phyloP scores from a whole-genome alignment of 257 asterid species.

The Salvia rosmarinus region DNA sequence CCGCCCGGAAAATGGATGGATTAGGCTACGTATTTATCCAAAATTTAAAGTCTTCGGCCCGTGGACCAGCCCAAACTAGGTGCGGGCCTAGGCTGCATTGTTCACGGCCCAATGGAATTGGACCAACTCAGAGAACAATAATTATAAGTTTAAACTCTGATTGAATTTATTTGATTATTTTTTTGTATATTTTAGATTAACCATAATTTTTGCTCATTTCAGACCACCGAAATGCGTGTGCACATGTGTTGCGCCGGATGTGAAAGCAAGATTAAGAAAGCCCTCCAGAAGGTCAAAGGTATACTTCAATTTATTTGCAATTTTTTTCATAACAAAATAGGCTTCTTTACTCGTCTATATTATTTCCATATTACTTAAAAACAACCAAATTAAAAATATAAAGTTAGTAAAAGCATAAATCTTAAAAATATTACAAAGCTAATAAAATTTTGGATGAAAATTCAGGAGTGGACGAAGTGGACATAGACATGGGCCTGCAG shows the following conservation, averaged over 20 bases:
- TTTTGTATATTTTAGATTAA: neutral
- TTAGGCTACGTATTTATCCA: no score
- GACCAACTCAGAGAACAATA: no score
- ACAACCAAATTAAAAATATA: neutral
- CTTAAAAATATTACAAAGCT: neutral
- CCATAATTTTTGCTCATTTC: neutral
- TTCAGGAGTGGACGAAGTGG: constrained; percentile 70
- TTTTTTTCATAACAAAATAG: no score
- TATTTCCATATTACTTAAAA: no score
- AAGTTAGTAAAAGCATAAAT: neutral
- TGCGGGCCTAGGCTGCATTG: no score
- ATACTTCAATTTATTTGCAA: constrained; percentile 19
- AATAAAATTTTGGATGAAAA: neutral
- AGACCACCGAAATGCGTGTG: constrained; percentile 76
- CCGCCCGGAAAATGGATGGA: no score
- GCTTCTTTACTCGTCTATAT: no score
- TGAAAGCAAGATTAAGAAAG: constrained; percentile 62
- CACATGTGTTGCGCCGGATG: constrained; percentile 83
- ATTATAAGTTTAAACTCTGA: no score
- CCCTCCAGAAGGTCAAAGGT: constrained; percentile 61
- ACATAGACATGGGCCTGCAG: constrained; percentile 74
- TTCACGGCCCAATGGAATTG: no score
- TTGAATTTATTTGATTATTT: no score
- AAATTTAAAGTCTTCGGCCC: no score
- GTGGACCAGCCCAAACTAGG: no score